Conservation (phyloP, 1,284 basidiomycete genomes). For the Irpex sp. region DNA sequence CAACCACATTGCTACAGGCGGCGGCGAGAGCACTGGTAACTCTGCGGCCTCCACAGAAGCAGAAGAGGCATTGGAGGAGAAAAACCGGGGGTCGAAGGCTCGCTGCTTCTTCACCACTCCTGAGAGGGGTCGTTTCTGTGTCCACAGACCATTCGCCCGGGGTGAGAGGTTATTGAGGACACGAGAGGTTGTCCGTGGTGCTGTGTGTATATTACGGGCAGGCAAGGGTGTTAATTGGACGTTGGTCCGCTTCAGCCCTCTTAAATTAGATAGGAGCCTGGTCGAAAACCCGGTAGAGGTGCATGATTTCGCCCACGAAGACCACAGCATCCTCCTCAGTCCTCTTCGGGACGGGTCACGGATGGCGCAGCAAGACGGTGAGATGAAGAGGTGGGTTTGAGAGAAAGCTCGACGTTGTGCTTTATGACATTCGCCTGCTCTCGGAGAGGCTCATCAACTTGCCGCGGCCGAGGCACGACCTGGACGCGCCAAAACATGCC, state of each 20-base stretch:
- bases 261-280: not conserved
- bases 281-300: not conserved
- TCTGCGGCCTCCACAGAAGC: slow-evolving; percentile 25
- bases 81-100: slow-evolving; percentile 34
- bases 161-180: not conserved
- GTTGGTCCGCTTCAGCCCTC: not conserved
- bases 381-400: not conserved
- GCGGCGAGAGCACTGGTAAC: slow-evolving; percentile 65
- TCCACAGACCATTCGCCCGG: not conserved
- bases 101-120: not conserved
- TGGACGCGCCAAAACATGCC: not conserved
- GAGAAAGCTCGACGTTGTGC: not conserved
- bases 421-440: not conserved
- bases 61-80: slow-evolving; percentile 36
- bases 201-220: not conserved
- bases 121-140: slow-evolving; percentile 4
- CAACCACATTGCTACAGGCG: slow-evolving; percentile 81
- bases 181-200: not conserved
- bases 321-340: not conserved
- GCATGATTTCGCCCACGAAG: not conserved
- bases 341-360: not conserved
- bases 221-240: not conserved
- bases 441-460: not conserved
- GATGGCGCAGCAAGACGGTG: not conserved
- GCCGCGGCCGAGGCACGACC: not conserved